phyloP scores from a whole-genome alignment of 2,329 filamentous ascomycete species.

The Colletotrichum tanaceti region DNA sequence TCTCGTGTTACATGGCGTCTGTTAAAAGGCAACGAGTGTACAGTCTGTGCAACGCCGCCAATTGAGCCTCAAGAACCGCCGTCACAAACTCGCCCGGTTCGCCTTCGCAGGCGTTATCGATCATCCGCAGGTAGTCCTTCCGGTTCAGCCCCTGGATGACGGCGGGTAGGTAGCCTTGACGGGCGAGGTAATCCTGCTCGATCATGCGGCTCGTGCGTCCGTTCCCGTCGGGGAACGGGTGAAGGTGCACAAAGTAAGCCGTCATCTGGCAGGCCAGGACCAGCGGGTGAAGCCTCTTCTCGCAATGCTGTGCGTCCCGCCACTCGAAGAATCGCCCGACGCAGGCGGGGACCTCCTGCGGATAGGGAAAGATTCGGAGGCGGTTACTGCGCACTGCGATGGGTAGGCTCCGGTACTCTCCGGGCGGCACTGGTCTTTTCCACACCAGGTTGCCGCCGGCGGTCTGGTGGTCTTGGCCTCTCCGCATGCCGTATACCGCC shows the following conservation, averaged over 20 bases:
- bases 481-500: constrained; percentile 18
- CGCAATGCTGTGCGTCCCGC: constrained; percentile 38
- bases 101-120: constrained; percentile 39
- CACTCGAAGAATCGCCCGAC: constrained; percentile 36
- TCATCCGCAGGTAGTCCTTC: constrained; percentile 43
- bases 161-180: constrained; percentile 43
- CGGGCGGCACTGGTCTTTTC: constrained; percentile 36
- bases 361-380: constrained; percentile 43
- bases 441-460: constrained; percentile 23
- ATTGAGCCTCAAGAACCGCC: constrained; percentile 37
- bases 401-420: constrained; percentile 41
- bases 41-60: constrained; percentile 29
- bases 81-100: constrained; percentile 38
- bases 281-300: constrained; percentile 42
- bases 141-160: constrained; percentile 39
- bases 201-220: constrained; percentile 42
- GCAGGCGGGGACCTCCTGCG: constrained; percentile 41
- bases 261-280: constrained; percentile 42
- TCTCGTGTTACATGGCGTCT: background rate
- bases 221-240: constrained; percentile 45
- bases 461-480: background rate
- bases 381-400: constrained; percentile 41
- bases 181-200: constrained; percentile 44
- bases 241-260: constrained; percentile 41
- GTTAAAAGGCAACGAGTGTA: background rate